Conservation (phyloP, 116 monocot species). For the Iris pallida region DNA sequence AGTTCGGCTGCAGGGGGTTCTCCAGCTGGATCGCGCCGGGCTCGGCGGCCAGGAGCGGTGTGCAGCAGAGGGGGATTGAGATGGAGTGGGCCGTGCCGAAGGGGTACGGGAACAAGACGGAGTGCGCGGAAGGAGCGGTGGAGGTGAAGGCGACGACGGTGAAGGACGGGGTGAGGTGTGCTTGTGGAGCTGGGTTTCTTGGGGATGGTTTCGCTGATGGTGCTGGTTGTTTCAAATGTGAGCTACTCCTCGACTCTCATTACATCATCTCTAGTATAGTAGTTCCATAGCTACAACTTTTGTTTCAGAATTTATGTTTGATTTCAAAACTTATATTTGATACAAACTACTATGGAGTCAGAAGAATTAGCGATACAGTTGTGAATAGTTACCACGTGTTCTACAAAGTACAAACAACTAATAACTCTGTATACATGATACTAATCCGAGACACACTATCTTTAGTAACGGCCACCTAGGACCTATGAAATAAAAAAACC, state of each 20-base stretch:
- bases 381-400: too few relatives aligned
- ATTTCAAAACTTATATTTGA: too few relatives aligned
- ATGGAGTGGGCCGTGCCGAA: conserved; percentile 79
- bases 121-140: conserved; percentile 49
- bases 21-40: conserved; percentile 54
- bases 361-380: too few relatives aligned
- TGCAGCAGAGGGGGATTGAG: conserved; percentile 43
- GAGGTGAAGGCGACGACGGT: conserved; percentile 61
- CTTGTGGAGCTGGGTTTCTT: conserved; percentile 35
- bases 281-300: too few relatives aligned
- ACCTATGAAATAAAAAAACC: too few relatives aligned
- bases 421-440: too few relatives aligned
- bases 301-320: background rate
- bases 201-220: conserved; percentile 80
- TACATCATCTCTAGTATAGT: background rate
- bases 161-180: conserved; percentile 53
- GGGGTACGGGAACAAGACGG: conserved; percentile 14
- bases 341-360: too few relatives aligned
- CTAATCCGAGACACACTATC: too few relatives aligned
- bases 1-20: conserved; percentile 81
- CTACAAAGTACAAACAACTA: too few relatives aligned
- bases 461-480: too few relatives aligned
- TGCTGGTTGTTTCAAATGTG: conserved; percentile 60
- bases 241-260: background rate
- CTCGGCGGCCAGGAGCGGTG: conserved; percentile 5